Evolutionary conservation across 805 yeast genomes (phyloP).

Genomic region (Spathaspora passalidarum): DNA sequence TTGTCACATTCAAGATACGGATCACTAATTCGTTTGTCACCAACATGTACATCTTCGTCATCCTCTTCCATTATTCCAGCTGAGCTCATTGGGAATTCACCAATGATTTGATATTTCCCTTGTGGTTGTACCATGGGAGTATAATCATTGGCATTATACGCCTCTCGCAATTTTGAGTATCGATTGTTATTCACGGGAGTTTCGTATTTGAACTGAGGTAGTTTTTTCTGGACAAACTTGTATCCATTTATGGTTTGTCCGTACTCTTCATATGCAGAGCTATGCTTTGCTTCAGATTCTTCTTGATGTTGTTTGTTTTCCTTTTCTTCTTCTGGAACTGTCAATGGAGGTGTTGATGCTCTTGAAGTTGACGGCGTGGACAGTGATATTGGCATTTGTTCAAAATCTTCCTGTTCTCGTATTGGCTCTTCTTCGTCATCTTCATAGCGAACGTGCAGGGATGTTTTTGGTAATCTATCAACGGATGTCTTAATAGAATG

Average conservation of each 20-base stretch:
- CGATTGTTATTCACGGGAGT: slow-evolving; percentile 15
- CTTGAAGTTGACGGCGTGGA: slow-evolving; percentile 43
- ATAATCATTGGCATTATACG: slow-evolving; percentile 20
- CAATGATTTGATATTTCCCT: slow-evolving; percentile 23
- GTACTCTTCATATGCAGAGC: slow-evolving; percentile 20
- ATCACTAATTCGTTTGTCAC: slow-evolving; percentile 33
- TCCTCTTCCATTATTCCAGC: slow-evolving; percentile 35
- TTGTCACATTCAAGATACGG: slow-evolving; percentile 16
- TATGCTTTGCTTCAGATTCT: slow-evolving; percentile 11
- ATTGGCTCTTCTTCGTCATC: slow-evolving; percentile 10
- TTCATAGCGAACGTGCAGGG: slow-evolving; percentile 10
- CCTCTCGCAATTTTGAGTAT: slow-evolving; percentile 15
- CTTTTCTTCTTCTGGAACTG: not conserved
- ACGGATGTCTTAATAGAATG: slow-evolving; percentile 28
- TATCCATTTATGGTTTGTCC: slow-evolving; percentile 43
- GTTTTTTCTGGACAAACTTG: slow-evolving; percentile 34
- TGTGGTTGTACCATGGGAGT: not conserved
- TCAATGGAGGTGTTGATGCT: slow-evolving; percentile 26
- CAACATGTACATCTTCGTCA: slow-evolving; percentile 29
- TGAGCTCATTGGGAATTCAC: slow-evolving; percentile 29
- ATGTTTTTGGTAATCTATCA: slow-evolving; percentile 6
- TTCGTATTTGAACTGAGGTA: slow-evolving; percentile 13
- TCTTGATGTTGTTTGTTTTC: not conserved
- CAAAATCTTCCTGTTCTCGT: slow-evolving; percentile 9
- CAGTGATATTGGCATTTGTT: slow-evolving; percentile 39